A percentile compares a stretch with the other conserved stretches of the same genome.
These are phyloP conservation scores for Neurospora sp. DNA, from an alignment of 495 filamentous ascomycete species.

Conservation along the genomic window DNA sequence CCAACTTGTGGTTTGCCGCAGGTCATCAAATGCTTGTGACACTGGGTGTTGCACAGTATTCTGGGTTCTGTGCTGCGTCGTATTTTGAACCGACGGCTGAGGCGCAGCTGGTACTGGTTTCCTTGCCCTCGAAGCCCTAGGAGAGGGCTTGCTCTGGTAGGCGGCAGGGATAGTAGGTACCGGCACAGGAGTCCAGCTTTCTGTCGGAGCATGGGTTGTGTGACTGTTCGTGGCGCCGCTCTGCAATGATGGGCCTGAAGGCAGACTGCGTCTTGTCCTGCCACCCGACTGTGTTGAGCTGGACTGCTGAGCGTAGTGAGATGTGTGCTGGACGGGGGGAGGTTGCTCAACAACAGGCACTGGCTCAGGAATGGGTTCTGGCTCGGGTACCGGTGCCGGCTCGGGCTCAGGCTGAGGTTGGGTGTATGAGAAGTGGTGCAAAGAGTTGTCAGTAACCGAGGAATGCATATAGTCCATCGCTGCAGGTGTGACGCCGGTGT, in stretches of 20 bases:
- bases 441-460: background rate
- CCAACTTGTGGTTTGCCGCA: constrained; percentile 16
- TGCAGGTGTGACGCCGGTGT: background rate
- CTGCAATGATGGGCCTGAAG: background rate
- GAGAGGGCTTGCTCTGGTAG: constrained; percentile 7
- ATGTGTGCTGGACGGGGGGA: background rate
- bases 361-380: background rate
- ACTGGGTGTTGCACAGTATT: background rate
- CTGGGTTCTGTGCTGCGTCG: background rate
- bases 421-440: constrained; percentile 6
- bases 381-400: background rate
- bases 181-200: constrained; percentile 11
- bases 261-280: constrained; percentile 2
- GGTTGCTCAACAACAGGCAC: constrained; percentile 2
- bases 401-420: background rate
- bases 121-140: constrained; percentile 10
- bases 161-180: background rate
- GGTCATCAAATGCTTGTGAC: constrained; percentile 12
- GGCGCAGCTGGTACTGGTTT: constrained; percentile 1
- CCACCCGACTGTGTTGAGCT: background rate
- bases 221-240: background rate
- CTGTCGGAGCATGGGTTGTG: background rate
- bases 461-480: constrained; percentile 5
- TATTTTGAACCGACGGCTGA: background rate
- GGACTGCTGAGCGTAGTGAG: background rate